Evolutionary conservation across 495 filamentous ascomycete species (phyloP).

Genomic region (Glarea lozoyensis): DNA sequence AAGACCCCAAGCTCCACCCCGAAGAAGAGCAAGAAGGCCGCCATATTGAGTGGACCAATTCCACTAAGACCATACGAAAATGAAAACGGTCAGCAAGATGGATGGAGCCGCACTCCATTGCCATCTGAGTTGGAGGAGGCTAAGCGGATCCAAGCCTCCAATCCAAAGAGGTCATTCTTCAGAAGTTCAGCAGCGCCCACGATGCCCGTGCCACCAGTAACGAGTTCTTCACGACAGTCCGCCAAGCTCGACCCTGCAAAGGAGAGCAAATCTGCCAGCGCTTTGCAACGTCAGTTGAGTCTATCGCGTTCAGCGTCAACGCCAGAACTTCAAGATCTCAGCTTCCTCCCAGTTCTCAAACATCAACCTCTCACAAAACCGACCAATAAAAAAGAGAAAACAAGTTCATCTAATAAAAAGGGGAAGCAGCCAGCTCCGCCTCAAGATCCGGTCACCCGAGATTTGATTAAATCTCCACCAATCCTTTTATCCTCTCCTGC

Average conservation of each 20-base stretch:
- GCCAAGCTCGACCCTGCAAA: not conserved
- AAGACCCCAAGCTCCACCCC: not conserved
- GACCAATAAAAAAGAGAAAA: conserved; percentile 15
- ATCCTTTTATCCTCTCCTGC: conserved; percentile 1
- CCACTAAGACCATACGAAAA: conserved; percentile 5
- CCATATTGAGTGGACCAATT: conserved; percentile 6
- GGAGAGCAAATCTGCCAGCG: not conserved
- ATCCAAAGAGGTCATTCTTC: no score
- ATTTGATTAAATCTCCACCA: conserved; percentile 16
- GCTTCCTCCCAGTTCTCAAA: conserved; percentile 23
- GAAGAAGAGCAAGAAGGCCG: not conserved
- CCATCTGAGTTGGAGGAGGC: conserved; percentile 11
- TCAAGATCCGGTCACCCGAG: conserved; percentile 12
- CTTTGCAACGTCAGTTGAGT: conserved; percentile 11
- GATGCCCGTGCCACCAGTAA: no score
- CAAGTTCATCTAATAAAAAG: conserved; percentile 10
- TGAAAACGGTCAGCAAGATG: conserved; percentile 5
- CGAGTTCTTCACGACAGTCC: no score
- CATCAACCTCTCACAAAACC: conserved; percentile 23
- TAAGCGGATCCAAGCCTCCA: no score
- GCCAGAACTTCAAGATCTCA: conserved; percentile 20
- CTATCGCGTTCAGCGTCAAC: conserved; percentile 27
- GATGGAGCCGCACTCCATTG: conserved; percentile 12
- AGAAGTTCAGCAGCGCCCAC: no score
- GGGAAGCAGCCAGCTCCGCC: not conserved